Conservation (phyloP, 306 rosid genomes). For the Calophaca sinica region DNA sequence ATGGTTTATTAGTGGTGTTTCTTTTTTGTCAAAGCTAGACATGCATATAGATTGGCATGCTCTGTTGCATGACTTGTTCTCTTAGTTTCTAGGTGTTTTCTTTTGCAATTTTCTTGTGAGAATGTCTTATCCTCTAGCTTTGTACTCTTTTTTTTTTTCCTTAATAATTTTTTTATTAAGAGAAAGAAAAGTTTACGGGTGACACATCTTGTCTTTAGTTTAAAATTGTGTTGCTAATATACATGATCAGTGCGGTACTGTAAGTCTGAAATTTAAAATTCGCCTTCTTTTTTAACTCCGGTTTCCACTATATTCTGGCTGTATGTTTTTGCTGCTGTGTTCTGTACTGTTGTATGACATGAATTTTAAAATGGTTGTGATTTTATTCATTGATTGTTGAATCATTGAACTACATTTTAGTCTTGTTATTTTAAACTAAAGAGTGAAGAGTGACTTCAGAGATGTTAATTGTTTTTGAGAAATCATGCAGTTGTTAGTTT, state of each 20-base stretch:
- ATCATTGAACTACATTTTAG: slow-evolving; percentile 1
- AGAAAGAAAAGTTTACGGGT: no score
- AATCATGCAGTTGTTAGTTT: slow-evolving; percentile 9
- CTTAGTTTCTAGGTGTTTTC: no score
- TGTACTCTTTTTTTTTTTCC: not conserved
- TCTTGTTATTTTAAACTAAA: slow-evolving; percentile 15
- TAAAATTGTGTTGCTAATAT: slow-evolving; percentile 1
- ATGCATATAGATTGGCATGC: no score
- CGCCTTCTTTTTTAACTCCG: not conserved
- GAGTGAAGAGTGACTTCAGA: slow-evolving; percentile 1
- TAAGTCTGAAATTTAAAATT: not conserved
- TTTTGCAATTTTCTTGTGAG: not conserved
- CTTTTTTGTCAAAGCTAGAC: no score
- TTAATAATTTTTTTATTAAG: not conserved
- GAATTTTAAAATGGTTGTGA: not conserved
- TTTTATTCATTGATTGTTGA: slow-evolving; percentile 5
- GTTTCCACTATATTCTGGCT: not conserved
- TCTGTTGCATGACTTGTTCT: no score
- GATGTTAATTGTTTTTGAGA: slow-evolving; percentile 5
- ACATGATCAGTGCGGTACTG: not conserved
- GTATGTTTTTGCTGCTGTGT: not conserved
- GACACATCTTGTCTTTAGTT: slow-evolving; percentile 1
- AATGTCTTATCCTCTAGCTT: not conserved
- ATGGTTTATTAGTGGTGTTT: no score
- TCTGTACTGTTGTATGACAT: not conserved